A percentile compares a stretch with the other conserved stretches of the same genome.
phyloP scores from a whole-genome alignment of 257 asterid genomes.

The Solanum chmielewskii region DNA sequence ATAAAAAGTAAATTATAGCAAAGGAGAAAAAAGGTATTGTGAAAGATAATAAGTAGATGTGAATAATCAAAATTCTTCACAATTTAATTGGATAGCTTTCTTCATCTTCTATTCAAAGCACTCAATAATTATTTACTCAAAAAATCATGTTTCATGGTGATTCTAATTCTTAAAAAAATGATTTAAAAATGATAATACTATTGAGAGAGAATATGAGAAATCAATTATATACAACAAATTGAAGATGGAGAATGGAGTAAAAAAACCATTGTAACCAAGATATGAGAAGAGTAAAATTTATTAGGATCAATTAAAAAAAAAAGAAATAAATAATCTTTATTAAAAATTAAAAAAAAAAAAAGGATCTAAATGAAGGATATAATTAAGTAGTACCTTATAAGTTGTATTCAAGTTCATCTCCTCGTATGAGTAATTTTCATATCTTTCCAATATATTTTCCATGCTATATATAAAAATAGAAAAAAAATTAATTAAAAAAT shows the following conservation, averaged over 20 bases:
- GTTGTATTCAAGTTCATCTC: constrained; percentile 21
- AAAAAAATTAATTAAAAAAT: neutral
- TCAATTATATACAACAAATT: neutral
- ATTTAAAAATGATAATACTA: neutral
- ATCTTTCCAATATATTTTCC: constrained; percentile 50
- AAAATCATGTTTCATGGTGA: neutral
- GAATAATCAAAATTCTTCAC: neutral
- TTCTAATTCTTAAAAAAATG: neutral
- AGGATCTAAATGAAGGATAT: neutral
- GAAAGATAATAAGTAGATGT: neutral
- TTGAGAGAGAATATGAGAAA: neutral
- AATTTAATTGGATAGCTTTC: neutral
- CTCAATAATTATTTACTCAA: neutral
- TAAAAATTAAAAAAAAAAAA: too few relatives aligned
- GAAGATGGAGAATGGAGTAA: neutral
- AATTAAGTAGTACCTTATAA: constrained; percentile 30
- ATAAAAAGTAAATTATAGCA: too few relatives aligned
- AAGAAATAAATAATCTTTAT: neutral
- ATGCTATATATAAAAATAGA: constrained; percentile 27
- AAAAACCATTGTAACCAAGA: neutral
- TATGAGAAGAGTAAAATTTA: neutral
- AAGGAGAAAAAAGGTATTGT: neutral
- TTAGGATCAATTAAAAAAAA: too few relatives aligned
- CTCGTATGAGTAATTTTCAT: constrained; percentile 35
- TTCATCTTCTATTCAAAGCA: neutral